Conservation (phyloP, 2,329 filamentous ascomycete genomes). For the Nemania diffusa region DNA sequence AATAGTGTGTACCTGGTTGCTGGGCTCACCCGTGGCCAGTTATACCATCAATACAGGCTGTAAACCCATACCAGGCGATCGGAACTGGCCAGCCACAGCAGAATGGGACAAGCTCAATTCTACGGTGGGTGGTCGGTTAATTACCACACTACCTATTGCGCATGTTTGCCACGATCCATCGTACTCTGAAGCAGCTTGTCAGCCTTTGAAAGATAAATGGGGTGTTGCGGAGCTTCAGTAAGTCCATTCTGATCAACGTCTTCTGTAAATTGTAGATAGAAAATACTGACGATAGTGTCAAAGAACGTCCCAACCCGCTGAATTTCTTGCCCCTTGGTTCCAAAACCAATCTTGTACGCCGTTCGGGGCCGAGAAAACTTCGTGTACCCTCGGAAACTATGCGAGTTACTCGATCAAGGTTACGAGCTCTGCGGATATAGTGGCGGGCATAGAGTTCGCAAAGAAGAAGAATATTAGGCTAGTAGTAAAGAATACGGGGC, state of each 20-base stretch:
- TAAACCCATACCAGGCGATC: conserved; percentile 20
- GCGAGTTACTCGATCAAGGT: conserved; percentile 20
- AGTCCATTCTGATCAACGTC: not conserved
- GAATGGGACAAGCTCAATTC: conserved; percentile 18
- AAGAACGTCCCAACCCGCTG: conserved; percentile 14
- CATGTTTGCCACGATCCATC: conserved; percentile 20
- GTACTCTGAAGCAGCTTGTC: conserved; percentile 11
- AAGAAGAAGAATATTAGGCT: conserved; percentile 16
- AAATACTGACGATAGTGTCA: not conserved
- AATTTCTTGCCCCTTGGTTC: conserved; percentile 21
- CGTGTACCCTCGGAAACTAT: conserved; percentile 14
- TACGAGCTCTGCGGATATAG: not conserved
- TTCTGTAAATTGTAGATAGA: not conserved
- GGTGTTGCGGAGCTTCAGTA: conserved; percentile 14
- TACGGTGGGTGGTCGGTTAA: conserved; percentile 18
- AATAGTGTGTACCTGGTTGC: conserved; percentile 10
- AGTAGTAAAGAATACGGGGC: conserved; percentile 14
- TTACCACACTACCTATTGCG: conserved; percentile 16
- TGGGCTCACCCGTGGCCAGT: conserved; percentile 4
- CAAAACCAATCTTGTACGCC: conserved; percentile 20
- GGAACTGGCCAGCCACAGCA: not conserved
- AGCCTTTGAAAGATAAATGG: conserved; percentile 1
- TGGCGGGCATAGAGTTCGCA: conserved; percentile 13
- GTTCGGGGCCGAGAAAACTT: not conserved
- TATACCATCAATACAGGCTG: conserved; percentile 13